phyloP scores from a whole-genome alignment of 78 protist genomes.

The Planoprotostelium fungivorum region DNA sequence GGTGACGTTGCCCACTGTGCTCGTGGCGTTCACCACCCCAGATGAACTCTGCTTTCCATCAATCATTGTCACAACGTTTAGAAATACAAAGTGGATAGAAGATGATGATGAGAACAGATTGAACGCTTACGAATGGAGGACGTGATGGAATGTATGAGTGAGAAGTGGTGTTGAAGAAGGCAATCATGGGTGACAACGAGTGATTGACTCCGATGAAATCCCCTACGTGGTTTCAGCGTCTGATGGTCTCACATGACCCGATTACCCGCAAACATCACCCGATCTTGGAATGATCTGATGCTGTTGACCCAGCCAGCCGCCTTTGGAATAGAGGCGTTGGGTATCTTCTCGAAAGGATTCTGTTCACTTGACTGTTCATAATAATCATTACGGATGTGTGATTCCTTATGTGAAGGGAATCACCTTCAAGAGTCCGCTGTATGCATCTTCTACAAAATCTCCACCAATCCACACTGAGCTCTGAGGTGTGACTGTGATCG shows the following conservation, averaged over 20 bases:
- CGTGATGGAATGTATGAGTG: neutral
- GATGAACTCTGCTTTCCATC: neutral
- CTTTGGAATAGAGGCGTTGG: neutral
- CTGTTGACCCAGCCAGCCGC: neutral
- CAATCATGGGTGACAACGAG: neutral
- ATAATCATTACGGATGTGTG: neutral
- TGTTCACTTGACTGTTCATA: neutral
- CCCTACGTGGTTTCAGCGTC: neutral
- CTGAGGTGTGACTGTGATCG: too few species aligned
- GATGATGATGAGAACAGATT: too few species aligned
- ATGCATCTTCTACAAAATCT: neutral
- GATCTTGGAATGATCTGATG: neutral
- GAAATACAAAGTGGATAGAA: too few species aligned
- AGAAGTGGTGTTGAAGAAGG: neutral
- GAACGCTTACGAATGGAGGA: neutral
- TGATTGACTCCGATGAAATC: neutral
- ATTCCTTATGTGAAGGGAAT: too few species aligned
- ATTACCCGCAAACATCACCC: neutral
- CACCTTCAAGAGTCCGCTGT: neutral
- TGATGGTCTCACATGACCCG: neutral
- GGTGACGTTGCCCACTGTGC: neutral
- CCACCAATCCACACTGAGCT: neutral
- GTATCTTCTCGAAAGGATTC: neutral
- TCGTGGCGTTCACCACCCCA: neutral
- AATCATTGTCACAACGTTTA: neutral